These are phyloP conservation scores for Dinochytrium kinnereticum DNA, from an alignment of 371 early-diverging fungal genomes.

Conservation along the genomic window DNA sequence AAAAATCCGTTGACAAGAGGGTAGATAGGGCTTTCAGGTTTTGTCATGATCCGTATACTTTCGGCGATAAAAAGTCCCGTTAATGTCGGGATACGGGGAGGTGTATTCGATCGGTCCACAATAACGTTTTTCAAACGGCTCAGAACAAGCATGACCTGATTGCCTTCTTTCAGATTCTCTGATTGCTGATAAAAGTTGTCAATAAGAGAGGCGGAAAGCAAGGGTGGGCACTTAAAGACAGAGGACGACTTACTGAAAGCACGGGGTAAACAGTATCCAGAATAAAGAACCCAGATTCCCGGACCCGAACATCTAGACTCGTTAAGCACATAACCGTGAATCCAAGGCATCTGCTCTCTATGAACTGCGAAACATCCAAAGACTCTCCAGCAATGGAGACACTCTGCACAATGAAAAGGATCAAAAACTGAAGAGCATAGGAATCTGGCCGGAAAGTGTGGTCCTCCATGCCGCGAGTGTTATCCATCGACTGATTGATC, in stretches of 20 bases:
- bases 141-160: conserved; percentile 67
- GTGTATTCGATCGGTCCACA: conserved; percentile 4
- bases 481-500: conserved; percentile 43
- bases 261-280: conserved; percentile 69
- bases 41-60: conserved; percentile 62
- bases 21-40: conserved; percentile 78
- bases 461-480: not conserved
- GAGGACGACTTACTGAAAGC: conserved; percentile 62
- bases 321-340: conserved; percentile 69
- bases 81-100: conserved; percentile 61
- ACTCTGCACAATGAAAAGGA: conserved; percentile 70
- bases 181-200: conserved; percentile 33
- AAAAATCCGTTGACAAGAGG: conserved; percentile 75
- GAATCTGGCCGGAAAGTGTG: conserved; percentile 14
- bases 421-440: conserved; percentile 75
- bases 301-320: conserved; percentile 56
- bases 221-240: too few species aligned
- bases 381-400: conserved; percentile 54
- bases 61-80: conserved; percentile 73
- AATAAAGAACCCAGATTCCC: conserved; percentile 68
- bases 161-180: conserved; percentile 65
- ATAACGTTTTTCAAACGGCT: conserved; percentile 74
- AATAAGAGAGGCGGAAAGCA: not conserved
- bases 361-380: conserved; percentile 34
- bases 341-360: conserved; percentile 77